Conservation (phyloP, 1,139 yeast species). For the Hyphopichia wangnamkhiaoensis region DNA sequence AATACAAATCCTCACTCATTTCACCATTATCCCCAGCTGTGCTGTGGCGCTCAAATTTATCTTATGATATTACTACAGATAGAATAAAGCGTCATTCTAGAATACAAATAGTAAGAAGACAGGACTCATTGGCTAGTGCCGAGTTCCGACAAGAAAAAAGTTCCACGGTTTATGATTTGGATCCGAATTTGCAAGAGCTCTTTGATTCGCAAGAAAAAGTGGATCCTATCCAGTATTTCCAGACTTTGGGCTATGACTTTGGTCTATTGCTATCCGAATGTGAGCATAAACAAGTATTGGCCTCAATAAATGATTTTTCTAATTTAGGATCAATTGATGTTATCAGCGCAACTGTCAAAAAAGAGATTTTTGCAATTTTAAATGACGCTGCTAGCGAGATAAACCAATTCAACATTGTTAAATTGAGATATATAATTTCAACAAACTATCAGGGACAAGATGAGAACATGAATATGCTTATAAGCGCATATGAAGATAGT, state of each 20-base stretch:
- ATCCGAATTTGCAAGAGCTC: not conserved
- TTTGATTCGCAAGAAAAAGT: not conserved
- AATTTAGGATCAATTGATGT: not conserved
- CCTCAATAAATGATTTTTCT: not conserved
- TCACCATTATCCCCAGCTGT: too few relatives aligned
- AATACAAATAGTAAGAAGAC: not conserved
- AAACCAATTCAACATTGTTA: not conserved
- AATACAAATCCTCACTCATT: too few relatives aligned
- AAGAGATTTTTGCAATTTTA: not conserved
- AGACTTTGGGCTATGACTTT: not conserved
- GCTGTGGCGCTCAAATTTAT: too few relatives aligned
- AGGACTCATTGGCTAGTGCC: not conserved
- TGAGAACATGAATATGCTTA: not conserved
- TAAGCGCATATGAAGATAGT: not conserved
- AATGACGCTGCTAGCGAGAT: not conserved
- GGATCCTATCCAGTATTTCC: slow-evolving; percentile 1
- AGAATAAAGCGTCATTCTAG: not conserved
- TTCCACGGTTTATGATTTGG: not conserved
- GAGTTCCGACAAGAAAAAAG: not conserved
- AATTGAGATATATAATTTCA: slow-evolving; percentile 2
- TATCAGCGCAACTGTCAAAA: not conserved
- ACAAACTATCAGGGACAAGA: slow-evolving; percentile 2
- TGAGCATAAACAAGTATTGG: not conserved
- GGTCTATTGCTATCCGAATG: not conserved
- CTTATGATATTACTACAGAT: not conserved